Evolutionary conservation across 2,329 filamentous ascomycete species (phyloP).

Genomic region (Aplosporella prunicola): DNA sequence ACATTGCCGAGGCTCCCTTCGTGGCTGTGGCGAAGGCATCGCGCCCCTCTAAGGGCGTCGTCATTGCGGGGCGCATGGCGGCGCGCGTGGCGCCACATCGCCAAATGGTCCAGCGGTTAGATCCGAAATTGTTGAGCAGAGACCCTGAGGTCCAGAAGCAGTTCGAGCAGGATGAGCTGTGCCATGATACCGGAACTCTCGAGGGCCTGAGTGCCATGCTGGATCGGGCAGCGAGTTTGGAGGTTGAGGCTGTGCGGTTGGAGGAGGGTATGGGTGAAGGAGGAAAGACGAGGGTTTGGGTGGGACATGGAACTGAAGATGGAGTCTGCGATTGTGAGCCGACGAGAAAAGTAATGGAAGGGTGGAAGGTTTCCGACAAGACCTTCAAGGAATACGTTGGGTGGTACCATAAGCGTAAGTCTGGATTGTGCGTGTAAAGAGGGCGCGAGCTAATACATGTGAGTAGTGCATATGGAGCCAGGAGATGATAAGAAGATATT

Average conservation of each 20-base stretch:
- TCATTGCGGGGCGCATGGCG: constrained; percentile 58
- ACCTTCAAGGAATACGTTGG: constrained; percentile 66
- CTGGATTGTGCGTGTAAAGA: neutral
- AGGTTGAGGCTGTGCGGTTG: constrained; percentile 43
- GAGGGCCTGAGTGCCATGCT: constrained; percentile 69
- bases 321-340: constrained; percentile 56
- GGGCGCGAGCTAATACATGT: no score
- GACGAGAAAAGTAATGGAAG: constrained; percentile 54
- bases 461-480: constrained; percentile 29
- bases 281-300: constrained; percentile 56
- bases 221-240: constrained; percentile 57
- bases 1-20: constrained; percentile 69
- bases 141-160: constrained; percentile 54
- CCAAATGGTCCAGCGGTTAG: constrained; percentile 58
- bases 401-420: constrained; percentile 60
- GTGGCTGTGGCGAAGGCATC: constrained; percentile 59
- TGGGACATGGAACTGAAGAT: constrained; percentile 71
- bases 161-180: constrained; percentile 57
- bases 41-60: constrained; percentile 53
- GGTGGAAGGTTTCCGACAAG: constrained; percentile 53
- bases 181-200: constrained; percentile 79
- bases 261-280: constrained; percentile 35
- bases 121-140: constrained; percentile 54
- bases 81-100: constrained; percentile 56
- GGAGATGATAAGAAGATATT: constrained; percentile 25